Conservation (phyloP, 768 basidiomycete species). For the Tremella mesenterica region DNA sequence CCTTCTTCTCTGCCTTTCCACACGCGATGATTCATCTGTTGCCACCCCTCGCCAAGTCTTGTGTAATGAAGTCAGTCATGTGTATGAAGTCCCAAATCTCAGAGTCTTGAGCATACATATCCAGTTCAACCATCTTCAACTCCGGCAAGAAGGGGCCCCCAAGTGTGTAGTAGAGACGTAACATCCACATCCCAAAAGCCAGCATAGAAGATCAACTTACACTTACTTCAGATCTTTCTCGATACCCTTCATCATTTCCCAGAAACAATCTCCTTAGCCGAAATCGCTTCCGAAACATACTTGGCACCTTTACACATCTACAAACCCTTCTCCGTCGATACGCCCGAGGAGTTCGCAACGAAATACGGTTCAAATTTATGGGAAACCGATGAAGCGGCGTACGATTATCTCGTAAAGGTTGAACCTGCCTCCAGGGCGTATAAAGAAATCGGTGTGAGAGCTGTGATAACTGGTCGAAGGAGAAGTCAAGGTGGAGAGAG, state of each 20-base stretch:
- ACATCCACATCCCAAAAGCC: not conserved
- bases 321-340: slow-evolving; percentile 64
- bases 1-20: not conserved
- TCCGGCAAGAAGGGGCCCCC: too few species aligned
- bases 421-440: slow-evolving; percentile 90
- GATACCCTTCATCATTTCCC: slow-evolving; percentile 95
- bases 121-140: too few species aligned
- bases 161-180: not conserved
- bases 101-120: too few species aligned
- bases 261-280: slow-evolving; percentile 82
- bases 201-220: too few species aligned
- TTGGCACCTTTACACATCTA: slow-evolving; percentile 64
- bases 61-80: too few species aligned
- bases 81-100: too few species aligned
- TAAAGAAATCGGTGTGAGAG: slow-evolving; percentile 61
- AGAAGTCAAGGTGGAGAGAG: slow-evolving; percentile 90
- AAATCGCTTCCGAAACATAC: slow-evolving; percentile 69
- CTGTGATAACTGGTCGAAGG: slow-evolving; percentile 90
- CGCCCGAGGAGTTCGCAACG: slow-evolving; percentile 63
- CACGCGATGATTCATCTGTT: not conserved
- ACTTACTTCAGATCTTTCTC: slow-evolving; percentile 60
- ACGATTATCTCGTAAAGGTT: slow-evolving; percentile 91
- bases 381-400: slow-evolving; percentile 76
- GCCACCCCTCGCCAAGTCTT: not conserved
- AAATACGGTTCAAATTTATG: slow-evolving; percentile 73